phyloP scores from a whole-genome alignment of 495 filamentous ascomycete genomes.

The Talaromyces proteolyticus region DNA sequence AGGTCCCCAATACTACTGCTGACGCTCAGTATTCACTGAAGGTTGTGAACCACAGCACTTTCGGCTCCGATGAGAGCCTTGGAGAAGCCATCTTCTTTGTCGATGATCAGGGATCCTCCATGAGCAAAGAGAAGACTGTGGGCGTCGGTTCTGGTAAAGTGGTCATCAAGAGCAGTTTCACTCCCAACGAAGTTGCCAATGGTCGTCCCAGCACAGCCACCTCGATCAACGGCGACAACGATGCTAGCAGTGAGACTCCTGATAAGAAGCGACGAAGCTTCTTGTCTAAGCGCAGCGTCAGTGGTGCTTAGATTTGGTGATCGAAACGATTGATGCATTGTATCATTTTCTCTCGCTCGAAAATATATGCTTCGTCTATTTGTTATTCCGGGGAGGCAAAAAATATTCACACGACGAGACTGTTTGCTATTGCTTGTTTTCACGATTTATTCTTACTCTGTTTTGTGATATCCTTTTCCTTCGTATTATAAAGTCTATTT shows the following conservation, averaged over 20 bases:
- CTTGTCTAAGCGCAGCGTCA: conserved; percentile 50
- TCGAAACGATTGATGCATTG: conserved; percentile 12
- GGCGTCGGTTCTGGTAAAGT: conserved; percentile 63
- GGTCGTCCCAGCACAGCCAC: conserved; percentile 34
- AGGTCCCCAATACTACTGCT: conserved; percentile 62
- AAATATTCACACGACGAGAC: neutral
- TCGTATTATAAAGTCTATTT: too few species aligned
- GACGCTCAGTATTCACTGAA: conserved; percentile 82
- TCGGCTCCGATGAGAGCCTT: conserved; percentile 72
- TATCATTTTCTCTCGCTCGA: neutral
- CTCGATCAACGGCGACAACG: conserved; percentile 25
- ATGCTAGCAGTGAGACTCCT: conserved; percentile 47
- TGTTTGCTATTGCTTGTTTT: too few species aligned
- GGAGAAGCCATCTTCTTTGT: conserved; percentile 88
- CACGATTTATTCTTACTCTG: conserved; percentile 1
- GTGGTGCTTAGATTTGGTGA: conserved; percentile 30
- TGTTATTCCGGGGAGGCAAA: too few species aligned
- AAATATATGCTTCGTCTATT: too few species aligned
- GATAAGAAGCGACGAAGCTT: conserved; percentile 46
- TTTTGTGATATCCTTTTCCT: conserved; percentile 9
- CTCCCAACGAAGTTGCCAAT: conserved; percentile 14
- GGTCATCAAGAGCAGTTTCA: conserved; percentile 61
- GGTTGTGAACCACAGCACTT: conserved; percentile 76
- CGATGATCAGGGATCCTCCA: conserved; percentile 62
- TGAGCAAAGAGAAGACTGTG: conserved; percentile 67